Evolutionary conservation across 352 stramenopile species (phyloP), one percentile per base, ranked within the genome.

Genomic region (Globisporangium cederbergense): DNA sequence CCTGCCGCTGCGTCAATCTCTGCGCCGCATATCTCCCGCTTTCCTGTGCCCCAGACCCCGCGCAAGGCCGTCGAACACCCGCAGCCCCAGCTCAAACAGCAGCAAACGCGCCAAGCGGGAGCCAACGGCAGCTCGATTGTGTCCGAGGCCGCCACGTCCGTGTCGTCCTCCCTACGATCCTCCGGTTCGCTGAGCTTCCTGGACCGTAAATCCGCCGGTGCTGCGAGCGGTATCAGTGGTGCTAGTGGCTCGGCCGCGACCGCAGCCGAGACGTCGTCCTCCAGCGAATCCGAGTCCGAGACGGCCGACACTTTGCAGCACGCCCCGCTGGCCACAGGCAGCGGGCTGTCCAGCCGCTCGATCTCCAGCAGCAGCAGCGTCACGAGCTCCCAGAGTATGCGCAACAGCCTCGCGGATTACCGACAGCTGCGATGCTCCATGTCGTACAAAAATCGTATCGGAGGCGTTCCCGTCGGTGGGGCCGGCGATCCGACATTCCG

Each of bases 361-460:
- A 28, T 56, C 45, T 62, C 47, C 47, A 66, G 63, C 57, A 51
- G 32, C 60, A 68, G 52, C 51, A 71, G 60, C 53, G 61, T 51
- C 42, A 13, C 60, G 32, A 64, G 60, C 28, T 59, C 65, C 14
- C 60, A 68, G 53, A 56, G 60, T 42, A 66, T 67, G 62, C 49
- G 49, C 55, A 71, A 57, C 59, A 71, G 58, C 50, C 75, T 95
- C 45, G 83, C 80, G 0, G 79, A 88, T 52, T 95, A 90, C 67
- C 75, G 79, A 4, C 83, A 95, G 70, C 74, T 95, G 30, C 80
- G 79, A 55, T 91, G 80, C 71, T 93, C 84, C 52, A 95, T 95
- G 86, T 87, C 75, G 32, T 95, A 95, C 76, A 95, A 93, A 73
- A 95, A 93, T 73, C 86, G 84, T 47, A 63, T 73, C 16, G 51